phyloP scores from a whole-genome alignment of 805 yeast genomes.

The Saccharomycopsis capsularis region DNA sequence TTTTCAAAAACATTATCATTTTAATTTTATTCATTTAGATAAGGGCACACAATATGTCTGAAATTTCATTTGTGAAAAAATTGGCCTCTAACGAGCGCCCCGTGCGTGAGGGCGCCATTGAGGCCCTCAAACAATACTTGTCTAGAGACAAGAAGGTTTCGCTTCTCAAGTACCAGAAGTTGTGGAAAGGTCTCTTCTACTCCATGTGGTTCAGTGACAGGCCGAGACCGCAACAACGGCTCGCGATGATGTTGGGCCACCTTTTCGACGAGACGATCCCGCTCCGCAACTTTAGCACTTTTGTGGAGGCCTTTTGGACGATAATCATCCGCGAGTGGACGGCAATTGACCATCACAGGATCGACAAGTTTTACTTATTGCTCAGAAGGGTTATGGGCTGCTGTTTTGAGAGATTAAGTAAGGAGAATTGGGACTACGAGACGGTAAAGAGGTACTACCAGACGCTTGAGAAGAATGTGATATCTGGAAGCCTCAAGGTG shows the following conservation, averaged over 20 bases:
- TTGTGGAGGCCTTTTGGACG: conserved; percentile 74
- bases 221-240: conserved; percentile 82
- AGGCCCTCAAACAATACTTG: conserved; percentile 54
- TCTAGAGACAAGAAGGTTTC: conserved; percentile 33
- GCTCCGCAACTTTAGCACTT: conserved; percentile 37
- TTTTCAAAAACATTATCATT: no score
- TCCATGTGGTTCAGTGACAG: conserved; percentile 97
- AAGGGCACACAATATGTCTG: no score
- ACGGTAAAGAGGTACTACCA: conserved; percentile 40
- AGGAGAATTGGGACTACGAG: conserved; percentile 47
- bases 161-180: conserved; percentile 58
- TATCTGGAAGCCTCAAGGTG: conserved; percentile 51
- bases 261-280: conserved; percentile 42
- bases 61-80: conserved; percentile 58
- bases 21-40: no score
- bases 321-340: conserved; percentile 79
- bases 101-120: conserved; percentile 67
- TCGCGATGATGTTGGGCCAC: conserved; percentile 67
- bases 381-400: conserved; percentile 70
- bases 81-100: conserved; percentile 75
- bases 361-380: conserved; percentile 79
- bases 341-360: conserved; percentile 69
- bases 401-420: conserved; percentile 49
- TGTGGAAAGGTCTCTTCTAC: conserved; percentile 94
- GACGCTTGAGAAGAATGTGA: conserved; percentile 35